phyloP scores from a whole-genome alignment of 2,329 filamentous ascomycete genomes.

The Emmonsiellopsis sp. region DNA sequence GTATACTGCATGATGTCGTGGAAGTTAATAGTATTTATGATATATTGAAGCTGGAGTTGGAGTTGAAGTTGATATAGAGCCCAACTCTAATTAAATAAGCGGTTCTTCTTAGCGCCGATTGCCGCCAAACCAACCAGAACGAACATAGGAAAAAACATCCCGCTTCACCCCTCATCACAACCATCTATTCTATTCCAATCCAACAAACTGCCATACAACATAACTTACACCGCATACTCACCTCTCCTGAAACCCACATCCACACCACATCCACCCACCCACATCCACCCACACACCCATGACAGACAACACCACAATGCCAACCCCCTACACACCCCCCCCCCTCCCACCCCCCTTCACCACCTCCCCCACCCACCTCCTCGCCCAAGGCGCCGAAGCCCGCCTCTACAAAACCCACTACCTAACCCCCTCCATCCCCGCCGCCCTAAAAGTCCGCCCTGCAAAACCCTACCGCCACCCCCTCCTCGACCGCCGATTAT shows the following conservation, averaged over 20 bases:
- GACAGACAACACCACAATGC: neutral
- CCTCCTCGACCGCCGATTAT: constrained; percentile 76
- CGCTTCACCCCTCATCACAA: no score
- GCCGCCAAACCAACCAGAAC: no score
- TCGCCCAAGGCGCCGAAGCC: constrained; percentile 92
- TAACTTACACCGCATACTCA: neutral
- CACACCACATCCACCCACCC: neutral
- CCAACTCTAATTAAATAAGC: no score
- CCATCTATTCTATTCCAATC: neutral
- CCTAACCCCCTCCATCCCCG: constrained; percentile 57
- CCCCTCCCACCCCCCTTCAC: constrained; percentile 57
- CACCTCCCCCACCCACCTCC: constrained; percentile 55
- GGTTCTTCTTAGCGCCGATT: no score
- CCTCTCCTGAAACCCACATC: no score
- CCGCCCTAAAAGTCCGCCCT: constrained; percentile 84
- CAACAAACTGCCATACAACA: neutral
- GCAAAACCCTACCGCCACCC: constrained; percentile 88
- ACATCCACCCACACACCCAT: neutral
- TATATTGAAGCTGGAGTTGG: no score
- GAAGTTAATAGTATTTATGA: no score
- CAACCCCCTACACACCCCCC: constrained; percentile 15
- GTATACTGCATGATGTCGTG: no score
- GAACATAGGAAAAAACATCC: no score
- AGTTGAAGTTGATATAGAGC: no score
- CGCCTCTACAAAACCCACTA: constrained; percentile 84